These are phyloP conservation scores for Vigna hirtella DNA, from an alignment of 306 rosid species.

Conservation along the genomic window DNA sequence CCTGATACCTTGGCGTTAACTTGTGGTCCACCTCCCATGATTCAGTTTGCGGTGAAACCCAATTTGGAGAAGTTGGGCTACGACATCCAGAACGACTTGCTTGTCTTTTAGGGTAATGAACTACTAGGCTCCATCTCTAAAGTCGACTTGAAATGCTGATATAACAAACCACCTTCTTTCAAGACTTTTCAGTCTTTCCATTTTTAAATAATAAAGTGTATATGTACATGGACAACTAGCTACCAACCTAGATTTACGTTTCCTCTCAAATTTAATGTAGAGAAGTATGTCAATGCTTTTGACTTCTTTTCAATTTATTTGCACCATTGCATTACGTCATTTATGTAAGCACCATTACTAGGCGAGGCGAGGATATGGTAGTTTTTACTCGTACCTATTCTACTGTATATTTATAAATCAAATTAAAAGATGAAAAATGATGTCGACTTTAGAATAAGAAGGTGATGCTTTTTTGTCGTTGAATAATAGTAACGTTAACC, in stretches of 20 bases:
- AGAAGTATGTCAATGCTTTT: neutral
- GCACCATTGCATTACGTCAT: neutral
- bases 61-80: slow-evolving; percentile 80
- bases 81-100: slow-evolving; percentile 59
- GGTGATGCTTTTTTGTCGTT: neutral
- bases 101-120: slow-evolving; percentile 57
- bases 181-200: neutral
- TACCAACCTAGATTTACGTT: neutral
- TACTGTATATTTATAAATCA: neutral
- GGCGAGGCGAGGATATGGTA: neutral
- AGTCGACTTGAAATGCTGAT: too few species aligned
- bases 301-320: neutral
- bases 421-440: neutral
- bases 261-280: neutral
- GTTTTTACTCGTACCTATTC: neutral
- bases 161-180: neutral
- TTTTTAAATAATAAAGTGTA: slow-evolving; percentile 1
- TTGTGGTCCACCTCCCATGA: slow-evolving; percentile 92
- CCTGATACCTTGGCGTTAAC: slow-evolving; percentile 67
- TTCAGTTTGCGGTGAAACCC: slow-evolving; percentile 71
- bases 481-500: neutral
- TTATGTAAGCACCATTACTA: neutral
- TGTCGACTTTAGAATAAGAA: neutral
- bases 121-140: neutral
- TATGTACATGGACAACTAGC: neutral